phyloP scores from a whole-genome alignment of 2,329 filamentous ascomycete genomes.

The Diaporthe sp. region DNA sequence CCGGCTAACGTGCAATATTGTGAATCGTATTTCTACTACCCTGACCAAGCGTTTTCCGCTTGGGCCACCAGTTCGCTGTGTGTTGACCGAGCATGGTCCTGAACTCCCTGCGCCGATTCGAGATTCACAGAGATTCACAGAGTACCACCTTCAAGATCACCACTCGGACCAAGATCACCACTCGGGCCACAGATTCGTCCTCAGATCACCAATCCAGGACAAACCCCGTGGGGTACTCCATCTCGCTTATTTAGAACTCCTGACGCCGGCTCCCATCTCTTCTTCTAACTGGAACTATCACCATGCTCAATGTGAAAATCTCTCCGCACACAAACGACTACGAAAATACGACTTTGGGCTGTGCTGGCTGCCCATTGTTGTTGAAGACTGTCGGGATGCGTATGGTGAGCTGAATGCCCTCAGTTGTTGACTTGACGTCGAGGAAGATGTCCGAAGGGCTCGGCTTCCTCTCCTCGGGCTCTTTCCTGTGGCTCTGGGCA shows the following conservation, averaged over 20 bases:
- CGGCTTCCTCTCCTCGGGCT: constrained; percentile 48
- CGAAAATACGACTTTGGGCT: constrained; percentile 51
- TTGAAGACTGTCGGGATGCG: constrained; percentile 70
- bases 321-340: constrained; percentile 30
- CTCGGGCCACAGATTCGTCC: not conserved
- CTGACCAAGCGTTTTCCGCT: not conserved
- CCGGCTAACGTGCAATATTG: not conserved
- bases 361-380: constrained; percentile 47
- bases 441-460: constrained; percentile 68
- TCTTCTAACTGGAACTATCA: not conserved
- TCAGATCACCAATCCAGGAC: constrained; percentile 4
- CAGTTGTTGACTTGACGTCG: constrained; percentile 70
- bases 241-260: not conserved
- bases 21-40: not conserved
- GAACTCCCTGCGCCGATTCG: not conserved
- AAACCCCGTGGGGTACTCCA: constrained; percentile 4
- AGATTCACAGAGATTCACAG: not conserved
- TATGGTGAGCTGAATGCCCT: constrained; percentile 70
- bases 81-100: not conserved
- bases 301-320: not conserved
- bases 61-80: constrained; percentile 9
- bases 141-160: not conserved
- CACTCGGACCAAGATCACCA: constrained; percentile 22
- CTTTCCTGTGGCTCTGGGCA: constrained; percentile 53
- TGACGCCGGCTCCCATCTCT: constrained; percentile 12